These are phyloP conservation scores for Microsporum ferrugineum DNA, from an alignment of 2,329 filamentous ascomycete genomes.

Conservation along the genomic window DNA sequence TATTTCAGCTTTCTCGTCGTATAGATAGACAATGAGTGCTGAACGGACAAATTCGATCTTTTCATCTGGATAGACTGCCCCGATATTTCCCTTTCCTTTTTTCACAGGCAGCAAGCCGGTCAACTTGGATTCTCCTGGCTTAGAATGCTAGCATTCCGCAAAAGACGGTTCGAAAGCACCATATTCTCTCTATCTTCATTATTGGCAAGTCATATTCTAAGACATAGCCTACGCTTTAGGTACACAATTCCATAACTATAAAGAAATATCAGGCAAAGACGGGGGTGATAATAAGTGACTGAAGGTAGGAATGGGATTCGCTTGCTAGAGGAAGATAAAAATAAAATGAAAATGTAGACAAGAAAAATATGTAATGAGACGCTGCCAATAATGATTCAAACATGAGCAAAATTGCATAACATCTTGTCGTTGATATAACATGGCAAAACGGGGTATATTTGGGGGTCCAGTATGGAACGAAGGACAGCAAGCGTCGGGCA, in stretches of 20 bases:
- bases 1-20: too few species aligned
- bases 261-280: background rate
- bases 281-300: background rate
- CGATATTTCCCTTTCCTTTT: too few species aligned
- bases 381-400: background rate
- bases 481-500: background rate
- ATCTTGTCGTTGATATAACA: background rate
- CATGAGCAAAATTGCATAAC: background rate
- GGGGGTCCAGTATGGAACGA: background rate
- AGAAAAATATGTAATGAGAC: background rate
- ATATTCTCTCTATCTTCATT: background rate
- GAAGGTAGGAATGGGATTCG: background rate
- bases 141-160: too few species aligned
- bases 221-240: background rate
- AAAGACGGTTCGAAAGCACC: too few species aligned
- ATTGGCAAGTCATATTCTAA: background rate
- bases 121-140: too few species aligned
- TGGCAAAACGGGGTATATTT: background rate
- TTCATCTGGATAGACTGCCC: too few species aligned
- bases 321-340: background rate
- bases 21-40: too few species aligned
- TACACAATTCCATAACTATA: background rate
- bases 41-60: too few species aligned
- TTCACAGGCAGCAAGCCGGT: too few species aligned
- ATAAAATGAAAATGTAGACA: background rate